Conservation (phyloP, 805 yeast genomes). For the Scheffersomyces stipitis region DNA sequence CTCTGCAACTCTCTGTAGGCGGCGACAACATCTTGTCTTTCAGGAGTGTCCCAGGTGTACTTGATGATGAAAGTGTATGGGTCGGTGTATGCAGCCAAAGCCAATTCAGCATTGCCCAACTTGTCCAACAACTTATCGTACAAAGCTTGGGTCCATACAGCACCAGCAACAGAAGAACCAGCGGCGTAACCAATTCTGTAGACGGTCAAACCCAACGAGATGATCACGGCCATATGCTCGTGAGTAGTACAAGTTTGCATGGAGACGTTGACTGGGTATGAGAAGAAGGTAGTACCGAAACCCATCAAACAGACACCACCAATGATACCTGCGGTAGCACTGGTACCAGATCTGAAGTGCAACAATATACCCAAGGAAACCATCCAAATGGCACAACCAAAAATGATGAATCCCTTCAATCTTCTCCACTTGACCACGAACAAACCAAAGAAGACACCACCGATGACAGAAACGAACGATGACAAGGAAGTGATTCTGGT, state of each 20-base stretch:
- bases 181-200: slow-evolving; percentile 19
- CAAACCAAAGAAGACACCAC: slow-evolving; percentile 15
- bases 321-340: slow-evolving; percentile 16
- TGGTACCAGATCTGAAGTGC: slow-evolving; percentile 19
- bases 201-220: slow-evolving; percentile 12
- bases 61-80: slow-evolving; percentile 8
- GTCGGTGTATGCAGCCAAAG: slow-evolving; percentile 6
- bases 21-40: slow-evolving; percentile 6
- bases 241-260: slow-evolving; percentile 15
- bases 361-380: slow-evolving; percentile 23
- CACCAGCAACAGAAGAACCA: slow-evolving; percentile 20
- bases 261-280: slow-evolving; percentile 16
- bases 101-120: slow-evolving; percentile 23
- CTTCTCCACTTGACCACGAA: slow-evolving; percentile 12
- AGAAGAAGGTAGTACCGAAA: slow-evolving; percentile 19
- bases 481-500: slow-evolving; percentile 13
- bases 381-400: slow-evolving; percentile 23
- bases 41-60: slow-evolving; percentile 9
- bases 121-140: slow-evolving; percentile 47
- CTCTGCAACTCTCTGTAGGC: slow-evolving; percentile 10
- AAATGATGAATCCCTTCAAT: slow-evolving; percentile 23
- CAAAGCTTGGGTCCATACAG: slow-evolving; percentile 17
- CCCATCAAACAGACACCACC: slow-evolving; percentile 17
- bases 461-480: slow-evolving; percentile 14
- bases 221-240: slow-evolving; percentile 19